These are phyloP conservation scores for Pichia manshurica DNA, from an alignment of 805 yeast species.

Conservation along the genomic window DNA sequence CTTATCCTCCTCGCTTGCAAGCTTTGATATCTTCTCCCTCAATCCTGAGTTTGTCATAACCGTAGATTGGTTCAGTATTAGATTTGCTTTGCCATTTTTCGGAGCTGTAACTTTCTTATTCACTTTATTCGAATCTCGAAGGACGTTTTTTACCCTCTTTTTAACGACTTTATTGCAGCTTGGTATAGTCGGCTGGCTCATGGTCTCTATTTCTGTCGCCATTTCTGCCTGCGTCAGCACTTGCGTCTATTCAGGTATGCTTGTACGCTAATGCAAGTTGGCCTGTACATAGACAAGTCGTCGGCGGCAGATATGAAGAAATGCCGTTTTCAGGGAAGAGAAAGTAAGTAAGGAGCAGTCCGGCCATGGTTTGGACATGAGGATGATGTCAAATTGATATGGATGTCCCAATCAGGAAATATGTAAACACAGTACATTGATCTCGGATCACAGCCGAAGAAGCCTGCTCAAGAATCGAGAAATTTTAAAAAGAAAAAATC, in stretches of 20 bases:
- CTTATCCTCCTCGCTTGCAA: background rate
- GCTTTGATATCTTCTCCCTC: slow-evolving; percentile 4
- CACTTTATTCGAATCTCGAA: background rate
- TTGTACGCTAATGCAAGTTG: no score
- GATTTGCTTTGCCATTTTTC: background rate
- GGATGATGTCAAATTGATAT: no score
- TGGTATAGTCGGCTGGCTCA: background rate
- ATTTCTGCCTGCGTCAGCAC: background rate
- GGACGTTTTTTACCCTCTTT: background rate
- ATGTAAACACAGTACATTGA: background rate
- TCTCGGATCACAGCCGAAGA: no score
- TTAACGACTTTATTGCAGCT: background rate
- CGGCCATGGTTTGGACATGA: no score
- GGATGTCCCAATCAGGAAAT: slow-evolving; percentile 1
- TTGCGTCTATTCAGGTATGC: no score
- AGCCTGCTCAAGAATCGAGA: no score
- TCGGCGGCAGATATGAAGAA: no score
- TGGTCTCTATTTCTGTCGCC: background rate
- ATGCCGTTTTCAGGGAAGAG: no score
- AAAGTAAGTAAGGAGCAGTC: no score
- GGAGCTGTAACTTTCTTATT: background rate
- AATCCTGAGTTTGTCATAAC: background rate
- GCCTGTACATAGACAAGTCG: no score
- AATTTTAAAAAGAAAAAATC: no score
- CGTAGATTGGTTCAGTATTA: background rate